Base-by-base conservation (phyloP, 371 early-diverging fungal species). In the Dichotomocladium elegans region DNA sequence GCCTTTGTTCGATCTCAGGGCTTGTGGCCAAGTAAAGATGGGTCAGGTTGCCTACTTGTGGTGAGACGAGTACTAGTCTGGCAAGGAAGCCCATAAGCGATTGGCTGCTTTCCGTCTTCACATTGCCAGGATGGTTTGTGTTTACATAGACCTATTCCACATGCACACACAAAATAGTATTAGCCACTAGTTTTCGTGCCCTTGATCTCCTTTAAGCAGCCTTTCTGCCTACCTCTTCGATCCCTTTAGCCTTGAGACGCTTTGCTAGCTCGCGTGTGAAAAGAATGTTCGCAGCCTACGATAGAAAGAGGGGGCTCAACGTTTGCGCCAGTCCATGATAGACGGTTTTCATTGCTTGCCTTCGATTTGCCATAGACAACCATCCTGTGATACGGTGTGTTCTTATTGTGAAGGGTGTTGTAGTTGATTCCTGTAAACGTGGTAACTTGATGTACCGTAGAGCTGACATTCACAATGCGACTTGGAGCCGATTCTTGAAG, bases 21-120 rank as follows among this genome's bases (percentile, higher is more conserved):
- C 83, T 79, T 6, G 87, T 72, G 0, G 89, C 86, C 30, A 83
- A 60, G 45, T 82, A 85, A 10, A 89, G 61, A 30, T 81, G 76
- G 1, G 85, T 82, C 44, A 85, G 58, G 1, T 87, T 80, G 9
- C 87, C 90, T 14, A 76, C 68, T 25, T 73, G 66, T 3, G 68
- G 55, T 2, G 65, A 55, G 12, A 74, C 53, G 6, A 55, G 26
- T n/a, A 63, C 11, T n/a, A n/a, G n/a, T n/a, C n/a, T n/a, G n/a
- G n/a, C n/a, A n/a, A n/a, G n/a, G n/a, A n/a, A n/a, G n/a, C n/a
- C n/a, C n/a, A n/a, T n/a, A n/a, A n/a, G n/a, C n/a, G n/a, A n/a
- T n/a, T n/a, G n/a, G 29, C 5, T 6, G 8, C 47, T 30, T 1
- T 43, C 43, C 11, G 43, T 43, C 6, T 25, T 4, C 43, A 43